phyloP scores from a whole-genome alignment of 306 rosid genomes.

The Medicago arabica region DNA sequence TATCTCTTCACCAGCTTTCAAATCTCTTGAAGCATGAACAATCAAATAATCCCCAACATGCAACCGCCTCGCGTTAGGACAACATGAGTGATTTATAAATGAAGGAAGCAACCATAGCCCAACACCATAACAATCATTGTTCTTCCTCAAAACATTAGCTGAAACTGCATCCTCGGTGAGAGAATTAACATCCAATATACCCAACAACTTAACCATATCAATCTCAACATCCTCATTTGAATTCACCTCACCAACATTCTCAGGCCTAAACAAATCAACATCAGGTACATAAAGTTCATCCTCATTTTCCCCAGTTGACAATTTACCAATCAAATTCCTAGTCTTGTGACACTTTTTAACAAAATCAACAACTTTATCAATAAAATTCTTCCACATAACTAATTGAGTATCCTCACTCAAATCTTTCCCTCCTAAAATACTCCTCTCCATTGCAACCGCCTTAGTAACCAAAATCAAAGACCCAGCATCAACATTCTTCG shows the following conservation, averaged over 20 bases:
- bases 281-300: slow-evolving; percentile 69
- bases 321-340: slow-evolving; percentile 51
- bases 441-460: slow-evolving; percentile 79
- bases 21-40: slow-evolving; percentile 82
- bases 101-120: slow-evolving; percentile 84
- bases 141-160: slow-evolving; percentile 73
- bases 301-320: slow-evolving; percentile 79
- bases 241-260: slow-evolving; percentile 21
- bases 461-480: slow-evolving; percentile 64
- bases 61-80: slow-evolving; percentile 72
- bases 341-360: slow-evolving; percentile 54
- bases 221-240: slow-evolving; percentile 45
- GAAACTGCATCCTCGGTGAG: slow-evolving; percentile 73
- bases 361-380: slow-evolving; percentile 58
- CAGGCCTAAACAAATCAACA: slow-evolving; percentile 62
- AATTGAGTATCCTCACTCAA: slow-evolving; percentile 74
- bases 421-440: slow-evolving; percentile 66
- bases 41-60: slow-evolving; percentile 81
- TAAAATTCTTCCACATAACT: slow-evolving; percentile 89
- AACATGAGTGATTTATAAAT: slow-evolving; percentile 83
- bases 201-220: slow-evolving; percentile 59
- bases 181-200: slow-evolving; percentile 80
- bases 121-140: slow-evolving; percentile 73
- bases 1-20: slow-evolving; percentile 86
- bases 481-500: slow-evolving; percentile 79